phyloP scores from a whole-genome alignment of 2,329 filamentous ascomycete species.

The Aspergillus versicolor region DNA sequence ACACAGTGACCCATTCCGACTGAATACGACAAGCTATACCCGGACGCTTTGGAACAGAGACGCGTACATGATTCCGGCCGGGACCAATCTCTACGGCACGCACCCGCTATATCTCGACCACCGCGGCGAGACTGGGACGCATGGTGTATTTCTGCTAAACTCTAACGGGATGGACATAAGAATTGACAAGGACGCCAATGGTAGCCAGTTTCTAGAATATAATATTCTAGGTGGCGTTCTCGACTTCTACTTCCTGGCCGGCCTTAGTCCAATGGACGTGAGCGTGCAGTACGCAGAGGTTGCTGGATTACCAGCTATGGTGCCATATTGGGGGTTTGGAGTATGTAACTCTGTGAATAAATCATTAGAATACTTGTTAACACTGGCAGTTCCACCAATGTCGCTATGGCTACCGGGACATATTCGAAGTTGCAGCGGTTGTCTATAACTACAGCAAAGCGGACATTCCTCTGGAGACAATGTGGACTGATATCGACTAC shows the following conservation, averaged over 20 bases:
- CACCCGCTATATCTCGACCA: slow-evolving; percentile 76
- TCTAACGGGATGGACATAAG: slow-evolving; percentile 76
- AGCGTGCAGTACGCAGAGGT: slow-evolving; percentile 60
- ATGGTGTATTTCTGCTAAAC: slow-evolving; percentile 68
- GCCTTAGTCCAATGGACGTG: slow-evolving; percentile 58
- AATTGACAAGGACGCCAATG: slow-evolving; percentile 61
- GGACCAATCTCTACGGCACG: slow-evolving; percentile 68
- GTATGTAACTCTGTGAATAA: slow-evolving; percentile 29
- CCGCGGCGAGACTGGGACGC: slow-evolving; percentile 57
- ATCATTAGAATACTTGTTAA: background rate
- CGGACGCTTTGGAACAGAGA: slow-evolving; percentile 71
- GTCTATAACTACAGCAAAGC: slow-evolving; percentile 45
- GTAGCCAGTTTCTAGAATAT: slow-evolving; percentile 72
- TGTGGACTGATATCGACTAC: slow-evolving; percentile 49
- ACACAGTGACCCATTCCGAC: slow-evolving; percentile 68
- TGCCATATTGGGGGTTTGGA: slow-evolving; percentile 65
- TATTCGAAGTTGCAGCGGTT: slow-evolving; percentile 43
- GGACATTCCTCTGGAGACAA: slow-evolving; percentile 45
- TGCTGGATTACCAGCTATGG: slow-evolving; percentile 58
- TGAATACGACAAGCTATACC: slow-evolving; percentile 68
- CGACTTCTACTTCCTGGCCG: slow-evolving; percentile 68
- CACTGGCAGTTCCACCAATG: slow-evolving; percentile 56
- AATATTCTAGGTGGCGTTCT: slow-evolving; percentile 74
- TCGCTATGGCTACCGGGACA: slow-evolving; percentile 61
- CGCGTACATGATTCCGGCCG: slow-evolving; percentile 59